Conservation (phyloP, 768 basidiomycete genomes). For the Leccinellum rugosiceps region DNA sequence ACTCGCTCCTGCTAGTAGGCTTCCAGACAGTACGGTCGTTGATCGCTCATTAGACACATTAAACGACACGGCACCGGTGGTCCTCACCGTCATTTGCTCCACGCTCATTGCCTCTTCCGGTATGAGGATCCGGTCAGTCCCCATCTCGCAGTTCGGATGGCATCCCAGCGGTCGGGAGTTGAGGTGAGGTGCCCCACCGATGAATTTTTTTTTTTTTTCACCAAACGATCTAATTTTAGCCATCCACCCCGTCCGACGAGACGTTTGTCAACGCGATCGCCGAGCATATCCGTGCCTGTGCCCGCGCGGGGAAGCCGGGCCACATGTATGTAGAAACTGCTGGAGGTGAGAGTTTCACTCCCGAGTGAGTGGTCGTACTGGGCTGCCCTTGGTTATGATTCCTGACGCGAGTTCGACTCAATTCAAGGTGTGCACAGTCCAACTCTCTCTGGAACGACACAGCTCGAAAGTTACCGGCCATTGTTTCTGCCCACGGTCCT, state of each 20-base stretch:
- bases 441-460: slow-evolving; percentile 74
- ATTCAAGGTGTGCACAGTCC: slow-evolving; percentile 86
- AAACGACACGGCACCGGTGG: slow-evolving; percentile 43
- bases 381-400: background rate
- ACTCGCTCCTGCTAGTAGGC: background rate
- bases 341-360: slow-evolving; percentile 66
- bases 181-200: slow-evolving; percentile 25
- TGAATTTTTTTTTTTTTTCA: background rate
- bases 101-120: slow-evolving; percentile 72
- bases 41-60: slow-evolving; percentile 54
- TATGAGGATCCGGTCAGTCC: slow-evolving; percentile 92
- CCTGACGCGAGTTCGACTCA: background rate
- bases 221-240: slow-evolving; percentile 18
- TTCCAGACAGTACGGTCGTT: background rate
- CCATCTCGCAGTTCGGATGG: slow-evolving; percentile 74
- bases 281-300: slow-evolving; percentile 55
- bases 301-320: slow-evolving; percentile 32
- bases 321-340: slow-evolving; percentile 92
- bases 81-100: slow-evolving; percentile 38
- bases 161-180: slow-evolving; percentile 29
- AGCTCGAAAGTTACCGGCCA: slow-evolving; percentile 82
- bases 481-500: slow-evolving; percentile 86
- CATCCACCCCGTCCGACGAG: slow-evolving; percentile 53
- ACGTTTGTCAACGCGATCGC: slow-evolving; percentile 65
- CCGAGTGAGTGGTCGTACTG: slow-evolving; percentile 6